phyloP scores from a whole-genome alignment of 2,329 filamentous ascomycete species.

The Coniochaeta prunicola region DNA sequence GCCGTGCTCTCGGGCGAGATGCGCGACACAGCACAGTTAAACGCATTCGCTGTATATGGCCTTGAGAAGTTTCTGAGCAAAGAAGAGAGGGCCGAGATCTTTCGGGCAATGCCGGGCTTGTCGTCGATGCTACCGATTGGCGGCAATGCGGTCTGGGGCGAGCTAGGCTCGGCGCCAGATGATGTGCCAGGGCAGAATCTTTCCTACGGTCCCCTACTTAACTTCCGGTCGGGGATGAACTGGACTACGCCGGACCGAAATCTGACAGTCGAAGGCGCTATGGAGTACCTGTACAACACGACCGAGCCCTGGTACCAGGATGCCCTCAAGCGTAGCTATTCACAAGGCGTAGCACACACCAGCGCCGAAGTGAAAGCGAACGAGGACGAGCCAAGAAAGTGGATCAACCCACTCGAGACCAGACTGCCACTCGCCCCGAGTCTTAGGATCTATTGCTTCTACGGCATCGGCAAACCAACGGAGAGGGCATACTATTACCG shows the following conservation, averaged over 20 bases:
- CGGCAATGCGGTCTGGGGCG: slow-evolving; percentile 92
- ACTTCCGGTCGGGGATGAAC: slow-evolving; percentile 65
- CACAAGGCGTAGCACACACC: slow-evolving; percentile 79
- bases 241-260: slow-evolving; percentile 62
- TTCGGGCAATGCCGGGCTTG: slow-evolving; percentile 93
- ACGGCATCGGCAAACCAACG: slow-evolving; percentile 88
- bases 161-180: slow-evolving; percentile 79
- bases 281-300: slow-evolving; percentile 70
- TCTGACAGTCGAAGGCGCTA: slow-evolving; percentile 69
- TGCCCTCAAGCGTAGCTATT: slow-evolving; percentile 69
- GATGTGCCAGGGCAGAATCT: slow-evolving; percentile 66
- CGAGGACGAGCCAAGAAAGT: slow-evolving; percentile 70
- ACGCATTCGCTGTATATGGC: slow-evolving; percentile 92
- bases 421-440: slow-evolving; percentile 79
- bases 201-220: slow-evolving; percentile 75
- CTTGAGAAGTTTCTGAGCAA: slow-evolving; percentile 91
- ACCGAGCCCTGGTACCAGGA: slow-evolving; percentile 81
- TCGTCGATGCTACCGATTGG: slow-evolving; percentile 95
- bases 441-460: slow-evolving; percentile 96
- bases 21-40: slow-evolving; percentile 95
- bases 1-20: slow-evolving; percentile 93
- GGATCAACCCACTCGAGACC: slow-evolving; percentile 91
- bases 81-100: slow-evolving; percentile 85
- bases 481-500: slow-evolving; percentile 92
- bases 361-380: slow-evolving; percentile 73